phyloP scores from a whole-genome alignment of 305 asterid genomes.

The Solanum chacoense region DNA sequence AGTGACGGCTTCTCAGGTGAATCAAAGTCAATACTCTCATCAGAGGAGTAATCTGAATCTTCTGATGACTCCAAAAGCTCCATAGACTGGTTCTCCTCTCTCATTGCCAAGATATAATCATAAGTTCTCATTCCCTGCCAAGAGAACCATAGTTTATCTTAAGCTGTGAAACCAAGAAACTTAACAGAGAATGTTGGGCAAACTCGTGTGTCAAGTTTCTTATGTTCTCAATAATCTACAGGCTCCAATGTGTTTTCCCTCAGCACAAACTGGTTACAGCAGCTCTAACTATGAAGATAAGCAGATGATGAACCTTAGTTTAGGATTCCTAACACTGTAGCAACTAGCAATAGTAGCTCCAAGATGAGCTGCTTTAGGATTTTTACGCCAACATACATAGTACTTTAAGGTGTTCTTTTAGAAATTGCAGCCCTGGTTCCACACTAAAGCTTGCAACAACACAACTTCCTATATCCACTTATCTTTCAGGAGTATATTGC shows the following conservation, averaged over 20 bases:
- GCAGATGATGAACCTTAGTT: neutral
- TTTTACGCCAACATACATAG: neutral
- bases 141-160: neutral
- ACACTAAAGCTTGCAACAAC: too few species aligned
- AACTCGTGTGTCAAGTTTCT: neutral
- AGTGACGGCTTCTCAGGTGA: slow-evolving; percentile 49
- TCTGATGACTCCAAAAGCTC: slow-evolving; percentile 49
- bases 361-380: neutral
- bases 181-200: neutral
- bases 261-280: neutral
- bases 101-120: slow-evolving; percentile 90
- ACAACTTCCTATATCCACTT: too few species aligned
- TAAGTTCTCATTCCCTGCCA: slow-evolving; percentile 92
- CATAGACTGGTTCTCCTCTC: slow-evolving; percentile 55
- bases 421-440: neutral
- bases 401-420: neutral
- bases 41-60: slow-evolving; percentile 69
- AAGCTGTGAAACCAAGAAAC: neutral
- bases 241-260: neutral
- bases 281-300: neutral
- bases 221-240: neutral
- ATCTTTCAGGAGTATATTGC: neutral
- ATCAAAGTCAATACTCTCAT: slow-evolving; percentile 32
- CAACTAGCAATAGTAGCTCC: neutral
- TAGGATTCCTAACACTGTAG: neutral